Evolutionary conservation across 192 early-diverging fungal genomes (phyloP).

Genomic region (Podila verticillata): DNA sequence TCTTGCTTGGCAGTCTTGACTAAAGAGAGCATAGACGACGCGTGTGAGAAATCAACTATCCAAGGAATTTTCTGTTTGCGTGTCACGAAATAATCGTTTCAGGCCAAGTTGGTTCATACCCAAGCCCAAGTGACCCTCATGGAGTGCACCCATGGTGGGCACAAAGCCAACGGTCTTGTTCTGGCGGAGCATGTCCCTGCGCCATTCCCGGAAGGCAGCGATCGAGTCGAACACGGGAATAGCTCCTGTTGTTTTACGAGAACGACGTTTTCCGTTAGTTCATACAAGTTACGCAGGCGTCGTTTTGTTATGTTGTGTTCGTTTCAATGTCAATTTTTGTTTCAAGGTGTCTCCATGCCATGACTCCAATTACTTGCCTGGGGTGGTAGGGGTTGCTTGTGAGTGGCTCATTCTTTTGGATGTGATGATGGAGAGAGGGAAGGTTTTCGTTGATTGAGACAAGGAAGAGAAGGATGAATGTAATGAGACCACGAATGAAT

Average conservation of each 20-base stretch:
- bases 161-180: slow-evolving; percentile 87
- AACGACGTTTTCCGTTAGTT: neutral
- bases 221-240: slow-evolving; percentile 76
- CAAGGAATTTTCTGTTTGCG: neutral
- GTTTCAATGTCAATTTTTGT: neutral
- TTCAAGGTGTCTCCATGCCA: too few species aligned
- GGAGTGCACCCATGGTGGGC: slow-evolving; percentile 98
- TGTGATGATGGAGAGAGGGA: neutral
- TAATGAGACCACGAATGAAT: neutral
- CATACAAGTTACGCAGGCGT: neutral
- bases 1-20: slow-evolving; percentile 63
- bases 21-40: slow-evolving; percentile 3
- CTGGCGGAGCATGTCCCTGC: slow-evolving; percentile 55
- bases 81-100: slow-evolving; percentile 1
- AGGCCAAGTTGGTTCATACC: slow-evolving; percentile 45
- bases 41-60: neutral
- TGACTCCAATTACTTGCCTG: neutral
- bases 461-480: neutral
- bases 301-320: neutral
- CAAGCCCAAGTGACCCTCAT: slow-evolving; percentile 87
- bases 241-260: slow-evolving; percentile 9
- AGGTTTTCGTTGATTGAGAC: neutral
- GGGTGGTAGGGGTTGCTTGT: neutral
- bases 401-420: slow-evolving; percentile 3
- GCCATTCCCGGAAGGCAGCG: slow-evolving; percentile 79